Evolutionary conservation across 352 stramenopile genomes (phyloP).

Genomic region (Pythium phragmitis): DNA sequence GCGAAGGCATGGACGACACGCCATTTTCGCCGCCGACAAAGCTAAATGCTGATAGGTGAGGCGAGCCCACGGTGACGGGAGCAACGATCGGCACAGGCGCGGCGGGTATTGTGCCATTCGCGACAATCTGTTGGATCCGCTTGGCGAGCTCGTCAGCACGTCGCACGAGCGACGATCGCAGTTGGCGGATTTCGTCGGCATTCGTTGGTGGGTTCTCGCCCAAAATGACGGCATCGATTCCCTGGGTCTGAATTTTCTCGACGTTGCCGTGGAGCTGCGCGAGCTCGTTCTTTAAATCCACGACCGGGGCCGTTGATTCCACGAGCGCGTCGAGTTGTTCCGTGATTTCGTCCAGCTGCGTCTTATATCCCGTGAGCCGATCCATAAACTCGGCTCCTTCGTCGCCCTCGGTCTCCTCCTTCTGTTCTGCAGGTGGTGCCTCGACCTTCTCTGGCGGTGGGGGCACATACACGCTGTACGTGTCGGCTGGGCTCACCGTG

Average conservation of each 20-base stretch:
- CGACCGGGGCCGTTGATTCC: slow-evolving; percentile 31
- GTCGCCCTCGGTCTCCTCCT: slow-evolving; percentile 6
- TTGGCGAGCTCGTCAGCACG: slow-evolving; percentile 61
- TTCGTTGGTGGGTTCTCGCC: slow-evolving; percentile 61
- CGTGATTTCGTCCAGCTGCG: slow-evolving; percentile 48
- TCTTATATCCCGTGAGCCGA: slow-evolving; percentile 45
- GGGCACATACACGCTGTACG: slow-evolving; percentile 69
- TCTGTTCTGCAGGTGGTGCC: slow-evolving; percentile 22
- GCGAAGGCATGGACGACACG: slow-evolving; percentile 10
- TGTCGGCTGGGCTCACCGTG: slow-evolving; percentile 67
- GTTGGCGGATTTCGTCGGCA: slow-evolving; percentile 67
- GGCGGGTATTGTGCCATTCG: slow-evolving; percentile 5
- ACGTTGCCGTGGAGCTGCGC: slow-evolving; percentile 72
- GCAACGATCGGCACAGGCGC: slow-evolving; percentile 14
- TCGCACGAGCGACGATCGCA: slow-evolving; percentile 65
- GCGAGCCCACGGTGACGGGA: slow-evolving; percentile 20
- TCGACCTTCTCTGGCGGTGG: slow-evolving; percentile 37
- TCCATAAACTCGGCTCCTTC: slow-evolving; percentile 42
- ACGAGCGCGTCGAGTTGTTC: slow-evolving; percentile 52
- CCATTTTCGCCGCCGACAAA: slow-evolving; percentile 38
- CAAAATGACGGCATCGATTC: slow-evolving; percentile 80
- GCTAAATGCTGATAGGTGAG: slow-evolving; percentile 45
- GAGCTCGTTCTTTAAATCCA: slow-evolving; percentile 60
- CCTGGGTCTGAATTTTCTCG: slow-evolving; percentile 79
- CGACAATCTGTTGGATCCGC: slow-evolving; percentile 54